A percentile compares a stretch with the other conserved stretches of the same genome.
Conservation (phyloP, 2,329 filamentous ascomycete genomes). For the Fusarium austroafricanum region DNA sequence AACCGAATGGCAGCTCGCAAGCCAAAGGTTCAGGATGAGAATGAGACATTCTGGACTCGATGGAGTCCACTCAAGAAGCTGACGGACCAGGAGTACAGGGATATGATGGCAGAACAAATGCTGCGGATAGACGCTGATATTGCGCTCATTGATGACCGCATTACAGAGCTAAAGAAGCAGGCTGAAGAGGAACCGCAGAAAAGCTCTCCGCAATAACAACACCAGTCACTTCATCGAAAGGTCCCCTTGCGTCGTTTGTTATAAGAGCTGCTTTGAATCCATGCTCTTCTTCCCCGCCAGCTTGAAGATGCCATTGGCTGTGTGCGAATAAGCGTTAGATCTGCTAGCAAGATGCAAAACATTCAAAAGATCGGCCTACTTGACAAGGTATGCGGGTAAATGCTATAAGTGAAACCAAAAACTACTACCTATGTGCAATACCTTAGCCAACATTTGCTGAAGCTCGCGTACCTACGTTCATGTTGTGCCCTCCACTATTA, state of each 20-base stretch:
- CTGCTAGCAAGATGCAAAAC: conserved; percentile 12
- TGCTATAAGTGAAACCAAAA: neutral
- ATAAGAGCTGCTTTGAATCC: conserved; percentile 1
- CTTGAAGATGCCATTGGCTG: conserved; percentile 1
- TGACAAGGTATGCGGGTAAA: neutral
- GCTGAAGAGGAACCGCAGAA: conserved; percentile 19
- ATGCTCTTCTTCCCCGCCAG: neutral
- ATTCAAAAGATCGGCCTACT: conserved; percentile 1
- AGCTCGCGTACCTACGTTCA: neutral
- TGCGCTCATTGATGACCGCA: conserved; percentile 80
- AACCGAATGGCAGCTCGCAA: conserved; percentile 48
- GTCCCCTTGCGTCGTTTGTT: neutral
- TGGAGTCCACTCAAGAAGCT: conserved; percentile 79
- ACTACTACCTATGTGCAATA: neutral
- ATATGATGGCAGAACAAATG: conserved; percentile 77
- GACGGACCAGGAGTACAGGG: conserved; percentile 77
- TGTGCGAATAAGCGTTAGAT: neutral
- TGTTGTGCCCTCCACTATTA: neutral
- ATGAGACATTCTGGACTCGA: conserved; percentile 64
- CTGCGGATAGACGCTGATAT: conserved; percentile 80
- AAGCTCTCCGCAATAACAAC: conserved; percentile 15
- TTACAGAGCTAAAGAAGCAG: conserved; percentile 57
- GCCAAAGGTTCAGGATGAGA: conserved; percentile 54
- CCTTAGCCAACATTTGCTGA: neutral
- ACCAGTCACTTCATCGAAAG: neutral